These are phyloP conservation scores for Pseudoperonospora humuli DNA, from an alignment of 352 stramenopile species.

Conservation along the genomic window DNA sequence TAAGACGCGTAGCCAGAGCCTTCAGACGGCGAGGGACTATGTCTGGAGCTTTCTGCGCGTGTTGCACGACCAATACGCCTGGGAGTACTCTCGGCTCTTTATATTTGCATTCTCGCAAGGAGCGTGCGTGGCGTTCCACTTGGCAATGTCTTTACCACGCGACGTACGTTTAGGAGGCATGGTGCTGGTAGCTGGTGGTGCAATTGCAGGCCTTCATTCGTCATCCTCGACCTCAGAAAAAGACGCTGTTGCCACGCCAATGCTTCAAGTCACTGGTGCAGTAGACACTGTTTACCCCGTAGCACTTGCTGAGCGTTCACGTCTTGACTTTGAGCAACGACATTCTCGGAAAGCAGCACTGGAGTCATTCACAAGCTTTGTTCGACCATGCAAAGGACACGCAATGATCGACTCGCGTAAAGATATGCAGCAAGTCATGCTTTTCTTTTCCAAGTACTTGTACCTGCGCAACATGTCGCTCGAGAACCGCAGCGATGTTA, in stretches of 20 bases:
- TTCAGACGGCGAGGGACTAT: constrained; percentile 27
- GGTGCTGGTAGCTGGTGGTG: constrained; percentile 42
- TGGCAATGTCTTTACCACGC: constrained; percentile 30
- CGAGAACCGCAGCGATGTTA: constrained; percentile 44
- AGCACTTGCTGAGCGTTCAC: constrained; percentile 19
- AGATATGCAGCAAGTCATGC: constrained; percentile 57
- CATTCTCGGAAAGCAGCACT: constrained; percentile 13
- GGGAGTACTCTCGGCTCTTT: constrained; percentile 46
- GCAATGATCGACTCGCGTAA: constrained; percentile 40
- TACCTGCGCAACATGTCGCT: constrained; percentile 45
- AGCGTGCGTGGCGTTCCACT: constrained; percentile 52
- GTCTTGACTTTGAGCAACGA: constrained; percentile 10
- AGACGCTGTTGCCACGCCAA: constrained; percentile 29
- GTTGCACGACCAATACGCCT: constrained; percentile 40
- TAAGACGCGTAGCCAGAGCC: constrained; percentile 36
- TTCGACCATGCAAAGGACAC: constrained; percentile 30
- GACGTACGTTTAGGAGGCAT: constrained; percentile 38
- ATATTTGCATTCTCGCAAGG: constrained; percentile 64
- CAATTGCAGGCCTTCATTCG: constrained; percentile 28
- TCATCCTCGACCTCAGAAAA: not conserved
- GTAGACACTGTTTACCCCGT: constrained; percentile 34
- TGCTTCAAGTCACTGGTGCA: constrained; percentile 33
- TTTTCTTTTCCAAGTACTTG: constrained; percentile 46
- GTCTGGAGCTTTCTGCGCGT: constrained; percentile 40
- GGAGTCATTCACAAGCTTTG: constrained; percentile 21